Evolutionary conservation across 768 basidiomycete genomes (phyloP).

Genomic region (Boletus reticuloceps): DNA sequence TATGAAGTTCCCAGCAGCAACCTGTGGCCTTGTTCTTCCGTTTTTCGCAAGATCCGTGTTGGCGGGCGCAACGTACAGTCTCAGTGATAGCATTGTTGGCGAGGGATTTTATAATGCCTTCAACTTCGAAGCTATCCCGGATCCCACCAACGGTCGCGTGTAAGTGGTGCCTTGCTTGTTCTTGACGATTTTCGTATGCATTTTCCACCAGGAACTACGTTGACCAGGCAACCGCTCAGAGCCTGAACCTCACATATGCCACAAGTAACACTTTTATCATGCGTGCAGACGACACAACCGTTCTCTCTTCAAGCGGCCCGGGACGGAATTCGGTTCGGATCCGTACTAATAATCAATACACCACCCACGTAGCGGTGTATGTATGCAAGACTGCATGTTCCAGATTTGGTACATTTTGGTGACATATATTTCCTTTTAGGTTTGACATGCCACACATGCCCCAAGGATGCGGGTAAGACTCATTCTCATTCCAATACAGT

Average conservation of each 20-base stretch:
- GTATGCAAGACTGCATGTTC: slow-evolving; percentile 6
- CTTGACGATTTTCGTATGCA: background rate
- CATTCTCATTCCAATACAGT: background rate
- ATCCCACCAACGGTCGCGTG: slow-evolving; percentile 40
- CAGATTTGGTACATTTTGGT: background rate
- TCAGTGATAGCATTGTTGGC: slow-evolving; percentile 30
- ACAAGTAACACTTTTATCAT: slow-evolving; percentile 30
- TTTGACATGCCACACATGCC: slow-evolving; percentile 39
- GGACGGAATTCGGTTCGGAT: slow-evolving; percentile 40
- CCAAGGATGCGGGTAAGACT: slow-evolving; percentile 31
- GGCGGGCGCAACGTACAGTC: slow-evolving; percentile 24
- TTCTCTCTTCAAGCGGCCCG: slow-evolving; percentile 25
- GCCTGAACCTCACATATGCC: slow-evolving; percentile 28
- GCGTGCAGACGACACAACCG: slow-evolving; percentile 37
- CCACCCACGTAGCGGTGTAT: slow-evolving; percentile 34
- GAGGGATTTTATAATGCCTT: slow-evolving; percentile 31
- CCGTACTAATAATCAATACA: slow-evolving; percentile 28
- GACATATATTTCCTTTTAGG: slow-evolving; percentile 8
- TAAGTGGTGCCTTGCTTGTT: slow-evolving; percentile 13
- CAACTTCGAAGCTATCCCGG: slow-evolving; percentile 32
- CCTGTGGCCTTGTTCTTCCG: slow-evolving; percentile 7
- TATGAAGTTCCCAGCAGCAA: slow-evolving; percentile 16
- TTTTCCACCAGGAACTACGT: slow-evolving; percentile 33
- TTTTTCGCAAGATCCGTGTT: slow-evolving; percentile 12
- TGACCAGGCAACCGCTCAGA: slow-evolving; percentile 24